Base-by-base conservation (phyloP, 2,329 filamentous ascomycete genomes). In the Sphaerulina populicola region DNA sequence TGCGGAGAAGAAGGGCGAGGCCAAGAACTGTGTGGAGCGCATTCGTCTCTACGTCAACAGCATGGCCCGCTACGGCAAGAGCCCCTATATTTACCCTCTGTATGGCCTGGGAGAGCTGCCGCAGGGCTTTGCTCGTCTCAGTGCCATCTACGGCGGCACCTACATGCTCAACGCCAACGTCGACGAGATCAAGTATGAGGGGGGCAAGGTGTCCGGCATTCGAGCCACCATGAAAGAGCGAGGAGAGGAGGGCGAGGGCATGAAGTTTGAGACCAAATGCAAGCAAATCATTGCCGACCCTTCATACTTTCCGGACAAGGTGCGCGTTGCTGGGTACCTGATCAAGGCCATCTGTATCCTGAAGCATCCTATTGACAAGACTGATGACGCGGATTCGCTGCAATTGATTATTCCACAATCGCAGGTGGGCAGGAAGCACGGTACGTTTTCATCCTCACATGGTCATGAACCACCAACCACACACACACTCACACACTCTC, bases 91-190 rank as follows among this genome's bases (percentile, higher is more conserved):
- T 75, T 98, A 98, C 78, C 94, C 93, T 44, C 83, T 97, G 30
- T 98, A 98, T 74, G 93, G 93, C 56, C 82, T 98, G 44, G 93
- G 87, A 68, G 93, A 98, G 76, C 85, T 98, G 51, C 94, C 93
- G 33, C 93, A 98, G 74, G 91, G 91, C 54, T 98, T 98, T 66
- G 93, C 93, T 57, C 90, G 93, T 71, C 81, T 98, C 49, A 96
- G 90, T 37, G 93, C 93, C 70, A 97, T 98, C 72, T 97, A 98
- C 68, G 93, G 93, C 59, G 93, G 93, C 62, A 98, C 93, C 45
- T 98, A 98, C 75, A 98, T 98, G 90, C 84, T 98, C 66, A 97
- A 97, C 78, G 94, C 93, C 62, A 82, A 83, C 61, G 80, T 98
- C 50, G 86, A 97, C 58, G 93, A 98, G 76, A 75, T 98, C 60